Evolutionary conservation across 441 rosid genomes (phyloP), one percentile per base, ranked within the genome.

Genomic region (Sinapis alba): DNA sequence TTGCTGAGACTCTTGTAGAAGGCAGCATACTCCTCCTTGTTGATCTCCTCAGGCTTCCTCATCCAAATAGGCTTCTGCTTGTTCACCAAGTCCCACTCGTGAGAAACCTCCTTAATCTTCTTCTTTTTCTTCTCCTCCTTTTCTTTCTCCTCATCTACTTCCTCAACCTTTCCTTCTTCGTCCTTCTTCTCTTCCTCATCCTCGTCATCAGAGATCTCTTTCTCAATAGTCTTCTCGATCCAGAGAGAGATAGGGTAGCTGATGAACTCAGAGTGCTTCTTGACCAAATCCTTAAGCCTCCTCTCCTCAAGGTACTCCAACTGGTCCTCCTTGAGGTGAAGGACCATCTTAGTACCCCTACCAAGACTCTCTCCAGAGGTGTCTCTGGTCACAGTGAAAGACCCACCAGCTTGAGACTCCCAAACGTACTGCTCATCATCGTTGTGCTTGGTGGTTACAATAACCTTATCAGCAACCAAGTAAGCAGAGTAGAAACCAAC

Each of bases 51-150:
- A 0, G 91, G 86, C 53, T 89, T 89, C 85, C 90, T 84, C 93
- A 89, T 89, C 91, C 91, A 89, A 21, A 89, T 87, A 0, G 91
- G 93, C 16, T 89, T 89, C 80, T 89, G 91, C 79, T 89, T 89
- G 87, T 89, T 89, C 36, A 87, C 85, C 81, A 89, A 71, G 8
- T 84, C 78, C 90, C 90, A 89, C 38, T 89, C 93, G 20, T 87
- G 84, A 11, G 91, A 85, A 21, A 87, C 89, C 69, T 89, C 93
- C 86, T 89, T 89, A 66, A 87, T 89, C 88, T 83, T 89, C 85
- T 87, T 89, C 83, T 88, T 90, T 68, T 87, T 89, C 83, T 89
- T 89, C 74, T 87, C 91, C 43, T 87, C 91, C 51, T 86, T 89
- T 28, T 89, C 93, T 23, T 85, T 86, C 65, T 89, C 93, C 78